Percentiles rank a stretch among this genome's conserved stretches.
These are phyloP conservation scores for Cicer judaicum DNA, from an alignment of 306 rosid species.

Conservation along the genomic window DNA sequence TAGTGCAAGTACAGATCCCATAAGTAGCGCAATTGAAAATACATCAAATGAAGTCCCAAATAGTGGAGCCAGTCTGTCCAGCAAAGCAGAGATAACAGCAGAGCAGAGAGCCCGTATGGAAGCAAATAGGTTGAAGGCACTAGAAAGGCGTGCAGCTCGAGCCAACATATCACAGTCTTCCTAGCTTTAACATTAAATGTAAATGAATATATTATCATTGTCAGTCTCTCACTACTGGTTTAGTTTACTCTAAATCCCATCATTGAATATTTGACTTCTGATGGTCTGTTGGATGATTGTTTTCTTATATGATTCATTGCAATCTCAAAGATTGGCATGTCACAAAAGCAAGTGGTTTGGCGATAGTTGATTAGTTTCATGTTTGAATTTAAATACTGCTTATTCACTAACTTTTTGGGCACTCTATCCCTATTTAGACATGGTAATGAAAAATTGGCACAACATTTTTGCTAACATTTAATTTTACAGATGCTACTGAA, in stretches of 20 bases:
- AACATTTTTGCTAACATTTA: too few species aligned
- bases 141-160: conserved; percentile 77
- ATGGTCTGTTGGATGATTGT: not conserved
- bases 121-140: conserved; percentile 88
- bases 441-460: not conserved
- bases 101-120: conserved; percentile 86
- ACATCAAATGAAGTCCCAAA: conserved; percentile 46
- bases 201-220: not conserved
- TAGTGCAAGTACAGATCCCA: conserved; percentile 27
- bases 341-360: not conserved
- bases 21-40: conserved; percentile 37
- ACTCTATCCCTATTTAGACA: conserved; percentile 11
- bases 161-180: conserved; percentile 46
- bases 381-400: conserved; percentile 2
- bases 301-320: conserved; percentile 21
- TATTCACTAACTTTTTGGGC: not conserved
- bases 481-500: too few species aligned
- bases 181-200: conserved; percentile 39
- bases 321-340: conserved; percentile 9
- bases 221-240: conserved; percentile 8
- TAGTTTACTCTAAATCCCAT: conserved; percentile 9
- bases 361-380: conserved; percentile 5
- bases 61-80: conserved; percentile 40
- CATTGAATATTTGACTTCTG: not conserved
- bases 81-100: conserved; percentile 60